phyloP scores from a whole-genome alignment of 306 rosid genomes.

The Lathyrus aphaca region DNA sequence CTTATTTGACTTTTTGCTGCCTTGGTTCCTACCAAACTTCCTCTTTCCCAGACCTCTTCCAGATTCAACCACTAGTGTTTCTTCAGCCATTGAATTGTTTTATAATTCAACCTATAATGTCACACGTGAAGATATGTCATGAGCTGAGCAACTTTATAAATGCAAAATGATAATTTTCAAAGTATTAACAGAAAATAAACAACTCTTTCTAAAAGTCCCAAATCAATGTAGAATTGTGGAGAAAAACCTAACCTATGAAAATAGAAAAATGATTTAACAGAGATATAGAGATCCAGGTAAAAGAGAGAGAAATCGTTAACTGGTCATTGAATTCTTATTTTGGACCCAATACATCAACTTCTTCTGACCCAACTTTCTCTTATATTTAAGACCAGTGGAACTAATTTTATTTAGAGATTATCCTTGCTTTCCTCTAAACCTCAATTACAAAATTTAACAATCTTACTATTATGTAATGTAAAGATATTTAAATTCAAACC shows the following conservation, averaged over 20 bases:
- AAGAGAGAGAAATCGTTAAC: neutral
- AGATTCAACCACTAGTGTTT: constrained; percentile 42
- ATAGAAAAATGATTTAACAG: neutral
- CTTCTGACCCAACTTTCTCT: too few species aligned
- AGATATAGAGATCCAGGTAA: neutral
- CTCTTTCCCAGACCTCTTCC: constrained; percentile 55
- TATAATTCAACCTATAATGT: constrained; percentile 28
- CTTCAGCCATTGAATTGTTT: constrained; percentile 61
- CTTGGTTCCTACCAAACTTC: constrained; percentile 52
- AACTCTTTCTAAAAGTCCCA: neutral
- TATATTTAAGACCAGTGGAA: too few species aligned
- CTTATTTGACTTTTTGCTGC: constrained; percentile 52
- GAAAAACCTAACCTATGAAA: neutral
- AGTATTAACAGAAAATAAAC: neutral
- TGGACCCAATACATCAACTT: neutral
- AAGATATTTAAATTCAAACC: too few species aligned
- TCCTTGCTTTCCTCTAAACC: neutral
- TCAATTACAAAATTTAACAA: neutral
- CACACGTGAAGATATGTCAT: constrained; percentile 22
- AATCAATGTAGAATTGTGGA: neutral
- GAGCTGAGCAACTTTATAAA: neutral
- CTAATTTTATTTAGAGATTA: neutral
- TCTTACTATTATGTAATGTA: neutral
- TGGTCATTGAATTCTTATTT: neutral
- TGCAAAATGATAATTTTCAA: neutral